Percentiles rank a stretch among this genome's conserved stretches.
Evolutionary conservation across 2,329 filamentous ascomycete genomes (phyloP).

Genomic region (Aspergillus sp.): DNA sequence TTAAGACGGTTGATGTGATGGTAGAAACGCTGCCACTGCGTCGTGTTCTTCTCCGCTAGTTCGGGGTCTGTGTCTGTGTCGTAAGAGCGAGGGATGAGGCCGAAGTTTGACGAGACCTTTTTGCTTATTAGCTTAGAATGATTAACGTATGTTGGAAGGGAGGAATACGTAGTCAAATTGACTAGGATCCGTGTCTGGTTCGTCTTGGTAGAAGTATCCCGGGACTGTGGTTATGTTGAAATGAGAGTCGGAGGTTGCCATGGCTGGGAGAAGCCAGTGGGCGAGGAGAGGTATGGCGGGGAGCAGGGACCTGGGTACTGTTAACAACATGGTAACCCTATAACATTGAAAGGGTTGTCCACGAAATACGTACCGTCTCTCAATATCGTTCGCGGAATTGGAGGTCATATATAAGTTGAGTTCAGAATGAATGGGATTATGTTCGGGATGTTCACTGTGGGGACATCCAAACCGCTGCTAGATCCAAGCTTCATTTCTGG

Average conservation of each 20-base stretch:
- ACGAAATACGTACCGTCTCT: too few relatives aligned
- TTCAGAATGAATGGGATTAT: too few relatives aligned
- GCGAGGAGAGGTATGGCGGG: constrained; percentile 5
- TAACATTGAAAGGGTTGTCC: too few relatives aligned
- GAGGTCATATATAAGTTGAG: not conserved
- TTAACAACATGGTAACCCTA: not conserved
- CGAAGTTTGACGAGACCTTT: constrained; percentile 40
- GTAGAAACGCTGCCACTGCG: constrained; percentile 50
- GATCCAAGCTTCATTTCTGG: too few relatives aligned
- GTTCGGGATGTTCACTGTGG: too few relatives aligned
- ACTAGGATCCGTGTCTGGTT: constrained; percentile 38
- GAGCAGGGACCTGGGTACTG: constrained; percentile 2
- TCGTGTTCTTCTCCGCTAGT: constrained; percentile 27
- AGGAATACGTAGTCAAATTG: constrained; percentile 42
- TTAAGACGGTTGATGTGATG: constrained; percentile 43
- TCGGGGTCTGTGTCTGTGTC: constrained; percentile 34
- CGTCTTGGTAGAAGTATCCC: constrained; percentile 46
- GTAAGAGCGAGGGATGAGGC: constrained; percentile 42
- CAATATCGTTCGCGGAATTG: not conserved
- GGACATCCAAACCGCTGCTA: too few relatives aligned
- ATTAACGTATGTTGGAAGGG: not conserved
- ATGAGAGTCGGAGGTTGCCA: not conserved
- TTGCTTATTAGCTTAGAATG: not conserved
- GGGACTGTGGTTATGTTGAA: constrained; percentile 25
- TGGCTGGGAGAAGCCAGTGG: not conserved